Evolutionary conservation across 345 rosid species (phyloP), one percentile per base, ranked within the genome.

Genomic region (Citropsis articulata): DNA sequence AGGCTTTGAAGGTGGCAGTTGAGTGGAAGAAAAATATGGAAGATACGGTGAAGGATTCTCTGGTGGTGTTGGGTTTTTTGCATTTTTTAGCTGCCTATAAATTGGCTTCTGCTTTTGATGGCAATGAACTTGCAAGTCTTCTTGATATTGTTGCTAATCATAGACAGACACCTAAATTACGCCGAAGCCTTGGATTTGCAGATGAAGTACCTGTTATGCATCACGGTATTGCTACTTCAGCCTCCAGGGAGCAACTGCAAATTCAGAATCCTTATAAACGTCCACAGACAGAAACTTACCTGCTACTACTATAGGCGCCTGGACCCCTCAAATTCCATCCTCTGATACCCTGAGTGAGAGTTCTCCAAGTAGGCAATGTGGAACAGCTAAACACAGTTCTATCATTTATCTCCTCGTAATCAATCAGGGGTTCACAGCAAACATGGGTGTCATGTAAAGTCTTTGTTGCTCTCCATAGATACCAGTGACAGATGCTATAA

Each of bases 41-140:
- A 25, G 79, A 78, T 19, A 78, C 73, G 48, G 42, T 73, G 22
- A 81, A 80, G 33, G 71, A 82, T 77, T 77, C 84, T 40, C 66
- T 77, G 68, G 89, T 84, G 75, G 85, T 86, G 61, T 75, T 88
- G 78, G 83, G 85, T 25, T 85, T 87, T 78, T 75, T 88, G 65
- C 79, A 83, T 71, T 81, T 89, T 75, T 57, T 90, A 57, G 87
- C 87, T 77, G 81, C 84, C 42, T 88, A 83, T 75, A 78, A 81
- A 75, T 76, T 87, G 80, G 84, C 78, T 28, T 77, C 79, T 76
- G 36, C 77, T 40, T 87, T 88, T 30, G 76, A 75, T 72, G 45
- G 55, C 2, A 77, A 75, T 12, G 87, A 86, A 70, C 73, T 86
- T 24, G 73, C 57, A 12, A 65, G 38, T 65, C 79, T 77, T 61